Percentiles rank a stretch among this genome's conserved stretches.
Evolutionary conservation across 2,329 filamentous ascomycete species (phyloP).

Genomic region (Cercospora berteroae): DNA sequence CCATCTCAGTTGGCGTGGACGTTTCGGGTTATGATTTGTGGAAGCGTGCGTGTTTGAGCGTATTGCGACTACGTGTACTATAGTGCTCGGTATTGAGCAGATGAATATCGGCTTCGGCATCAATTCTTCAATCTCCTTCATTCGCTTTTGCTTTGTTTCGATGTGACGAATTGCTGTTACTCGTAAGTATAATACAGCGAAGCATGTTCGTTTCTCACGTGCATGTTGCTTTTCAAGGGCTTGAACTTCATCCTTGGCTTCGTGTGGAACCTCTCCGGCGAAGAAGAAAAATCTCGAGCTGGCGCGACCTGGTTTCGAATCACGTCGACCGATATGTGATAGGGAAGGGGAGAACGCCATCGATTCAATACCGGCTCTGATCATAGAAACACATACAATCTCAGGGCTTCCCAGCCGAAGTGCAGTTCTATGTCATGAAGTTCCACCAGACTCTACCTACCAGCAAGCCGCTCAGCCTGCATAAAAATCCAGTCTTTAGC

Average conservation of each 20-base stretch:
- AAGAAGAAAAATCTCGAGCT: not conserved
- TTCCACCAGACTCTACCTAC: not conserved
- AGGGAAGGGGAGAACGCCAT: not conserved
- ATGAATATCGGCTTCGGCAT: not conserved
- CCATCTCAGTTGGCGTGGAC: not conserved
- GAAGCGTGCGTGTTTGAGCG: not conserved
- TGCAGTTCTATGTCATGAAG: not conserved
- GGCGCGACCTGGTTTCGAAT: too few relatives aligned
- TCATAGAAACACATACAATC: not conserved
- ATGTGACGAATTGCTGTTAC: not conserved
- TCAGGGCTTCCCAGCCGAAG: not conserved
- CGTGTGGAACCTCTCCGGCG: not conserved
- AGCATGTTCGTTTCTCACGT: too few relatives aligned
- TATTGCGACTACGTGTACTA: not conserved
- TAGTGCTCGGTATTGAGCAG: not conserved
- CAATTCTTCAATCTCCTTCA: not conserved
- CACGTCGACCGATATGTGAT: too few relatives aligned
- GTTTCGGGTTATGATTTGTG: not conserved
- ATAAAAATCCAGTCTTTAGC: slow-evolving; percentile 46
- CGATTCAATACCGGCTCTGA: too few relatives aligned
- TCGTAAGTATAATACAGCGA: too few relatives aligned
- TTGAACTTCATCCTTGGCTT: too few relatives aligned
- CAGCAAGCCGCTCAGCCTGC: slow-evolving; percentile 39
- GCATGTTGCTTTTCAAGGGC: too few relatives aligned
- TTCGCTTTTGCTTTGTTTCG: not conserved